These are phyloP conservation scores for Talaromyces nanjingensis DNA, from an alignment of 495 filamentous ascomycete genomes.

Conservation along the genomic window DNA sequence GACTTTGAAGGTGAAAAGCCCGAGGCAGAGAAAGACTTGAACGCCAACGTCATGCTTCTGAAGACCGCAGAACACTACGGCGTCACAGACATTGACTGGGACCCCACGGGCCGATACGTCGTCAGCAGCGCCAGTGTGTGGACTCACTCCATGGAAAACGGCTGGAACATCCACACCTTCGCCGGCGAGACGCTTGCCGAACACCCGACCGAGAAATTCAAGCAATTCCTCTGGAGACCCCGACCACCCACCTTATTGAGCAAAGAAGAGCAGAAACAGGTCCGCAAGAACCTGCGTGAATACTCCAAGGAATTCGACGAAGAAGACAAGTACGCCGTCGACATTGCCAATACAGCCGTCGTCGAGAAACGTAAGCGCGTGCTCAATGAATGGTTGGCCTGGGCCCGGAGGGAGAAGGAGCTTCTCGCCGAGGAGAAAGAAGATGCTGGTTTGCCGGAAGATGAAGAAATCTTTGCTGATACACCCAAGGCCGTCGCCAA, in stretches of 20 bases:
- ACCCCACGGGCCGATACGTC: constrained; percentile 89
- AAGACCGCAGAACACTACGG: constrained; percentile 91
- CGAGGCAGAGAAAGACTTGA: constrained; percentile 86
- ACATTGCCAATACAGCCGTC: constrained; percentile 85
- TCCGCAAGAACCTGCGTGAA: constrained; percentile 97
- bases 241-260: constrained; percentile 80
- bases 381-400: constrained; percentile 85
- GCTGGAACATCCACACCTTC: constrained; percentile 97
- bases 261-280: constrained; percentile 92
- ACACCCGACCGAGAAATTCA: constrained; percentile 92
- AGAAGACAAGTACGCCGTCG: constrained; percentile 85
- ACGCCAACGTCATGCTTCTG: constrained; percentile 91
- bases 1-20: constrained; percentile 97
- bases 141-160: constrained; percentile 98
- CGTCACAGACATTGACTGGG: constrained; percentile 96
- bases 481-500: constrained; percentile 45
- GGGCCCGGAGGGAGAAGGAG: constrained; percentile 67
- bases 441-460: constrained; percentile 56
- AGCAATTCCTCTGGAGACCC: constrained; percentile 92
- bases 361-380: constrained; percentile 78
- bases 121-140: constrained; percentile 86
- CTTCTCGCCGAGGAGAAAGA: constrained; percentile 67
- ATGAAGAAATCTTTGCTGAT: constrained; percentile 47
- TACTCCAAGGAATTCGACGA: constrained; percentile 93
- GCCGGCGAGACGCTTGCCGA: constrained; percentile 82